phyloP scores from a whole-genome alignment of 345 rosid genomes.

The Corchorus capsularis region DNA sequence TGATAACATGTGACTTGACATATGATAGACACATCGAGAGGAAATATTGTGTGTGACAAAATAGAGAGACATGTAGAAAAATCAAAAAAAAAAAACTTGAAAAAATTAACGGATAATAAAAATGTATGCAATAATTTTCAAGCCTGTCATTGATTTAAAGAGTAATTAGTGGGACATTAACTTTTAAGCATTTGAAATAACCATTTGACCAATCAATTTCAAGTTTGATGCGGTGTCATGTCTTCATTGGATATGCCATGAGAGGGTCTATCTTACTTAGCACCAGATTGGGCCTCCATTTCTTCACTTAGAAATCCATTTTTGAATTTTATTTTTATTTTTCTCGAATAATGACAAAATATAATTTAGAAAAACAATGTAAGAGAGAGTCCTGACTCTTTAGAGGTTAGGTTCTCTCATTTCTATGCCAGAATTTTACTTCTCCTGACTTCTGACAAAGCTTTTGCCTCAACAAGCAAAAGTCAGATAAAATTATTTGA shows the following conservation, averaged over 20 bases:
- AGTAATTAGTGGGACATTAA: not conserved
- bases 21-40: too few species aligned
- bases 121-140: not conserved
- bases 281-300: not conserved
- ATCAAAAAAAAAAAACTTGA: too few species aligned
- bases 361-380: conserved; percentile 9
- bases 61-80: too few species aligned
- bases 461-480: conserved; percentile 13
- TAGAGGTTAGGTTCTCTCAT: conserved; percentile 17
- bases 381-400: not conserved
- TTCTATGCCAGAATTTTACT: conserved; percentile 21
- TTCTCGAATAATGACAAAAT: conserved; percentile 27
- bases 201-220: not conserved
- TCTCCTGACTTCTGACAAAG: conserved; percentile 11
- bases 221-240: not conserved
- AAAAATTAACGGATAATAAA: too few species aligned
- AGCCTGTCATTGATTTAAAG: not conserved
- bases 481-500: conserved; percentile 16
- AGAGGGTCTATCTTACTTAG: not conserved
- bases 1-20: too few species aligned
- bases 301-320: not conserved
- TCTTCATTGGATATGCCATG: not conserved
- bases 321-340: not conserved
- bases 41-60: too few species aligned
- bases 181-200: not conserved